These are phyloP conservation scores for Podaxis sp. DNA, from an alignment of 768 basidiomycete species.

Conservation along the genomic window DNA sequence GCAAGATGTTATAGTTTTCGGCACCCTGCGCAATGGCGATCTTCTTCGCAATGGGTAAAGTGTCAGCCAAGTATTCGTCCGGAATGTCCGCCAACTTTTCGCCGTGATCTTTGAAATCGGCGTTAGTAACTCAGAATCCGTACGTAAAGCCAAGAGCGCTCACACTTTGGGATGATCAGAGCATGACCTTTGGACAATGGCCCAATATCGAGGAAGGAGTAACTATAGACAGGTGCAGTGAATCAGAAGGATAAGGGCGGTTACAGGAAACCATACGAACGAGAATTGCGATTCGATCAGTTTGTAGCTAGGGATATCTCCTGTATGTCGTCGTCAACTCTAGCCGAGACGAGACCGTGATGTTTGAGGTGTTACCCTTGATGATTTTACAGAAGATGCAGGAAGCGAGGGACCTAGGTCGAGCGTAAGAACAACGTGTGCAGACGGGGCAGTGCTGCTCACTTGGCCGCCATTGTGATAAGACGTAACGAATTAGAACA, in stretches of 20 bases:
- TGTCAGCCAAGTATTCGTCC: conserved; percentile 78
- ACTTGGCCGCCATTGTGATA: conserved; percentile 39
- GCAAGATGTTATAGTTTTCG: conserved; percentile 86
- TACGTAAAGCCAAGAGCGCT: conserved; percentile 16
- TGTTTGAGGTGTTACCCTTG: conserved; percentile 54
- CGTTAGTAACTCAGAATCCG: not conserved
- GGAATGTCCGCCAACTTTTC: conserved; percentile 86
- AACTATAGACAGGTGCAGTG: conserved; percentile 39
- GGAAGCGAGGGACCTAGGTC: conserved; percentile 48
- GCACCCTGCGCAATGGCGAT: conserved; percentile 74
- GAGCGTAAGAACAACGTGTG: not conserved
- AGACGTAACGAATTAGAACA: not conserved
- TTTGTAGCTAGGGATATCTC: conserved; percentile 89
- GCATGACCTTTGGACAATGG: conserved; percentile 91
- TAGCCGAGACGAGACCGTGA: not conserved
- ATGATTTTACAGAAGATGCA: conserved; percentile 97
- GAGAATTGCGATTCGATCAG: conserved; percentile 73
- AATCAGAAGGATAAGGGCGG: not conserved
- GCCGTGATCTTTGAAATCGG: conserved; percentile 62
- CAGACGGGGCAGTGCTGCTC: conserved; percentile 11
- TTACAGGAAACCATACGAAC: conserved; percentile 39
- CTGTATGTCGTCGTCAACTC: conserved; percentile 35
- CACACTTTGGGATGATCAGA: conserved; percentile 92
- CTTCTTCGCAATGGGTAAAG: conserved; percentile 83
- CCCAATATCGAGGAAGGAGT: conserved; percentile 90